These are phyloP conservation scores for Neofusicoccum sp. DNA, from an alignment of 2,329 filamentous ascomycete species.

Conservation along the genomic window DNA sequence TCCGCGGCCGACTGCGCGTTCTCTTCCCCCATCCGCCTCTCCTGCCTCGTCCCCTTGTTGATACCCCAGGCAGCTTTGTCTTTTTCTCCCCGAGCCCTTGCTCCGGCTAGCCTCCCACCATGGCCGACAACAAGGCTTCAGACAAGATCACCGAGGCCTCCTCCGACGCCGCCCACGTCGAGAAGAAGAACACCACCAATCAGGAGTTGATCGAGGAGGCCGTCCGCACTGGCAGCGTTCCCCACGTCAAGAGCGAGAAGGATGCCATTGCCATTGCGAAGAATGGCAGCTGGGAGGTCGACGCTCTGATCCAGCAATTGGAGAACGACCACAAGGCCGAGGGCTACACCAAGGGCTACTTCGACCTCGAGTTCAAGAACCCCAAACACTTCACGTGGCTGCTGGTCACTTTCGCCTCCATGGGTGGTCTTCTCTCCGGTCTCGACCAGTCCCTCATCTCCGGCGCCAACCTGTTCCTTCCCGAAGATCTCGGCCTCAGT, in stretches of 20 bases:
- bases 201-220: slow-evolving; percentile 12
- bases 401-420: slow-evolving; percentile 71
- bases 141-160: slow-evolving; percentile 4
- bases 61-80: neutral
- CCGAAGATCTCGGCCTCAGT: slow-evolving; percentile 58
- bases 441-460: slow-evolving; percentile 74
- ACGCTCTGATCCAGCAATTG: slow-evolving; percentile 46
- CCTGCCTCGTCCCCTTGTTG: neutral
- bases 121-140: slow-evolving; percentile 11
- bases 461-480: slow-evolving; percentile 70
- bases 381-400: slow-evolving; percentile 69
- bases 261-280: slow-evolving; percentile 21
- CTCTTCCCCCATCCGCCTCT: slow-evolving; percentile 8
- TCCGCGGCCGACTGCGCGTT: slow-evolving; percentile 3
- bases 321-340: slow-evolving; percentile 41
- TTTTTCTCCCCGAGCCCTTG: neutral
- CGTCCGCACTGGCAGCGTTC: slow-evolving; percentile 16
- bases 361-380: slow-evolving; percentile 62
- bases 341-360: slow-evolving; percentile 45
- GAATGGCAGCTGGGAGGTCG: slow-evolving; percentile 44
- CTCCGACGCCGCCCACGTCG: slow-evolving; percentile 16
- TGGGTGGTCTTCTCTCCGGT: slow-evolving; percentile 72
- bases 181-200: slow-evolving; percentile 8
- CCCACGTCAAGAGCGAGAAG: slow-evolving; percentile 7
- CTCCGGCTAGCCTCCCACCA: slow-evolving; percentile 11